Evolutionary conservation across 1,139 yeast genomes (phyloP), one percentile per base, ranked within the genome.

Genomic region (Arxiozyma heterogenica): DNA sequence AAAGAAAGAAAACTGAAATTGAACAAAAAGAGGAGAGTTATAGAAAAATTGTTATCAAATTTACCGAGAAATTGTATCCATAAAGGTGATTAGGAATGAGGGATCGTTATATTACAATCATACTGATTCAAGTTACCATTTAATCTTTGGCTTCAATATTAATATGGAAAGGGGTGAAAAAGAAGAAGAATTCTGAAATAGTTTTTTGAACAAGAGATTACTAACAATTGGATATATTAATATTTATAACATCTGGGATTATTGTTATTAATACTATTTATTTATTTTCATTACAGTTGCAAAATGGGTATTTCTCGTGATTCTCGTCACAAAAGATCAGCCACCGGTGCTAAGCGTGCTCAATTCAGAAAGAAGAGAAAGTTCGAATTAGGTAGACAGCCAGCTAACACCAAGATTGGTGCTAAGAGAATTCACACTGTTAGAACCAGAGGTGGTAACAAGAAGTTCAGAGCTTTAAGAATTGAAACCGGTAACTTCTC

Each of bases 291-390:
- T 25, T 45, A 45, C 47, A 45, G 47, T 45, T 45, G 41, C 72
- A 79, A 72, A 71, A 93, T 93, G 98, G 98, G 98, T 91, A 93
- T 93, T 87, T 91, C 98, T 81, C 94, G 99, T 86, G 98, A 93
- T 84, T 91, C 98, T 79, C 96, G 97, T 83, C 98, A 93, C 90
- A 93, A 93, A 88, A 95, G 98, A 81, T 81, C 97, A 73, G 96
- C 95, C 79, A 91, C 99, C 76, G 99, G 99, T 86, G 99, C 98
- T 77, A 91, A 90, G 82, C 91, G 98, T 81, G 98, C 98, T 79
- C 96, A 89, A 80, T 89, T 85, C 95, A 91, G 98, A 88, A 93
- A 93, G 93, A 93, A 93, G 96, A 85, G 99, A 85, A 93, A 93
- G 95, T 94, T 93, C 76, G 98, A 94, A 82, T 86, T 88, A 79